Conservation (phyloP, 78 protist species). For the Guillardia theta region DNA sequence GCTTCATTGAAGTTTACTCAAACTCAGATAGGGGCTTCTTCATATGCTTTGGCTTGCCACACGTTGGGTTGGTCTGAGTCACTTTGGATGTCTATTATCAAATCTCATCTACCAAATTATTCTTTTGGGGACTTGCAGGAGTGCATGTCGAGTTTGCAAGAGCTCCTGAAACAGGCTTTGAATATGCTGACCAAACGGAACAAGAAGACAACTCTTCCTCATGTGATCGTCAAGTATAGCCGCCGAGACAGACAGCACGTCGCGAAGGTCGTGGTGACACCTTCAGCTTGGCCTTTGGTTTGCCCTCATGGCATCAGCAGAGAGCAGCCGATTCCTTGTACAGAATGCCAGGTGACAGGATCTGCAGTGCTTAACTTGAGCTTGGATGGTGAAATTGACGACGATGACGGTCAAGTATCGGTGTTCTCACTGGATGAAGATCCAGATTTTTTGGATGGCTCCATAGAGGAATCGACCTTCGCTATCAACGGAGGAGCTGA, state of each 20-base stretch:
- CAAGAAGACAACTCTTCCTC: neutral
- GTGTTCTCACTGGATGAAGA: too few species aligned
- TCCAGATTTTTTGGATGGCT: neutral
- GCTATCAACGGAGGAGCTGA: neutral
- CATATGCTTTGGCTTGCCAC: neutral
- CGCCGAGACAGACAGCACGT: slow-evolving; percentile 31
- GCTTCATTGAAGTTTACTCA: neutral
- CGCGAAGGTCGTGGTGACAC: neutral
- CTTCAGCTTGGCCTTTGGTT: neutral
- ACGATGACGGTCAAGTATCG: too few species aligned
- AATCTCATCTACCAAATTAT: neutral
- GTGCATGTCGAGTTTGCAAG: slow-evolving; percentile 15
- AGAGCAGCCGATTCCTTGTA: neutral
- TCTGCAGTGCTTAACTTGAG: too few species aligned
- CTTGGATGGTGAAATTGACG: too few species aligned
- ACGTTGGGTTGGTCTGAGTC: slow-evolving; percentile 32
- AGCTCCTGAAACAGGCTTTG: neutral
- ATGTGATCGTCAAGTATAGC: slow-evolving; percentile 27
- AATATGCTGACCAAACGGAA: neutral
- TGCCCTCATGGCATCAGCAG: neutral
- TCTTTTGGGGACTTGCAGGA: neutral
- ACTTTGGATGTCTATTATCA: slow-evolving; percentile 15
- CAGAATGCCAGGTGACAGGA: neutral
- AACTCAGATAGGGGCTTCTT: neutral
- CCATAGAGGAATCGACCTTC: neutral